Percentiles rank a stretch among this genome's conserved stretches.
Conservation (phyloP, 2,329 filamentous ascomycete genomes). For the Arthroderma uncinatum region DNA sequence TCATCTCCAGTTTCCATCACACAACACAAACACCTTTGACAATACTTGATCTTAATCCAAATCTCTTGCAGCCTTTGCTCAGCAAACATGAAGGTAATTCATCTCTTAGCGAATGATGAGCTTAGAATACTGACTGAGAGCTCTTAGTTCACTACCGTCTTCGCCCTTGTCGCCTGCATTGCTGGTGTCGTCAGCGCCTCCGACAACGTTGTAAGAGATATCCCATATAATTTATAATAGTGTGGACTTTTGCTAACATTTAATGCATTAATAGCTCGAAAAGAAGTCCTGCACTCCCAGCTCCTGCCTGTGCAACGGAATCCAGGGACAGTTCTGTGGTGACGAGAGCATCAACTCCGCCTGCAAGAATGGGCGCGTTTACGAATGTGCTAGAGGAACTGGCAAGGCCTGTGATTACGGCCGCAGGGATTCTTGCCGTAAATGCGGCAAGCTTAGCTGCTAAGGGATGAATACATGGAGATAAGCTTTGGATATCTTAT, state of each 20-base stretch:
- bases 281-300: slow-evolving; percentile 14
- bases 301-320: slow-evolving; percentile 13
- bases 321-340: slow-evolving; percentile 16
- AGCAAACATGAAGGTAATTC: background rate
- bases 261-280: slow-evolving; percentile 4
- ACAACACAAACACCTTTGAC: background rate
- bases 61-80: background rate
- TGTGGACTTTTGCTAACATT: background rate
- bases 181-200: background rate
- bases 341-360: slow-evolving; percentile 13
- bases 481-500: background rate
- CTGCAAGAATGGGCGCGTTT: slow-evolving; percentile 15
- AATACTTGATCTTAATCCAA: background rate
- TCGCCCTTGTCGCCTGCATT: background rate
- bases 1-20: background rate
- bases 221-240: background rate
- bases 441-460: slow-evolving; percentile 15
- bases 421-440: slow-evolving; percentile 10
- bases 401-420: slow-evolving; percentile 17
- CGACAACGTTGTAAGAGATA: background rate
- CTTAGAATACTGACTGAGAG: background rate
- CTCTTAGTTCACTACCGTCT: background rate
- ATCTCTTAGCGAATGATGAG: background rate
- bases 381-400: slow-evolving; percentile 11
- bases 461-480: slow-evolving; percentile 2